Evolutionary conservation across 225 moss, liverwort and hornwort genomes (phyloP), one percentile per base, ranked within the genome.

Genomic region (Marchantia paleacea): DNA sequence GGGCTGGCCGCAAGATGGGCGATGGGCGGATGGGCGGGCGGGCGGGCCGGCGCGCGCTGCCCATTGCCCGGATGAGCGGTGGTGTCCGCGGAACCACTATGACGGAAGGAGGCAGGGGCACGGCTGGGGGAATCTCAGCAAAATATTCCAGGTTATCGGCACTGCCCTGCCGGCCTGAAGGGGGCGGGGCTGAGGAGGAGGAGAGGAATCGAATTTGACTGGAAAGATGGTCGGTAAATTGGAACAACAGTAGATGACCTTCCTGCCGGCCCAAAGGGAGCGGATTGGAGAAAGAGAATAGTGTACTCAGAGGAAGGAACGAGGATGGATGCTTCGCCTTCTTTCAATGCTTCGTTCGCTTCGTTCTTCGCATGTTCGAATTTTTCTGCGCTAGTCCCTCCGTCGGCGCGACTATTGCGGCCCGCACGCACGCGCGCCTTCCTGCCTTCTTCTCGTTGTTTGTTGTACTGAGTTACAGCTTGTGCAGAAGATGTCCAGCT

Each of bases 321-420:
- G 67, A 67, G 28, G 67, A 26, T 28, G 55, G 80, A 80, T 80
- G 72, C 60, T 80, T 80, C 72, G 72, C 61, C 60, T 72, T 71
- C 70, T 72, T 55, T 1, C 51, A 39, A 39, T 39, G 39, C 7
- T 10, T 52, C 57, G 31, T 51, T 69, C 11, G 31, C 55, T 18
- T 67, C 26, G 19, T 29, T 28, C 29, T 29, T 51, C 39, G 25
- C 15, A 25, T 14, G 26, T 54, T 4, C 39, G 39, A 39, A 39
- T 3, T 78, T 51, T 76, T 16, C 1, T 12, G 75, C 25, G 24
- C 50, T 28, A 7, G 76, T 24, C 49, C 39, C 48, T 72, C 72
- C 72, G 72, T 72, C 72, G 72, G 72, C 72, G 72, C 72, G 72
- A 72, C 72, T 49, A 51, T 20, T 30, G 72, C 72, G 47, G 47